Conservation (phyloP, 768 basidiomycete genomes). For the Fomitopsis serialis region DNA sequence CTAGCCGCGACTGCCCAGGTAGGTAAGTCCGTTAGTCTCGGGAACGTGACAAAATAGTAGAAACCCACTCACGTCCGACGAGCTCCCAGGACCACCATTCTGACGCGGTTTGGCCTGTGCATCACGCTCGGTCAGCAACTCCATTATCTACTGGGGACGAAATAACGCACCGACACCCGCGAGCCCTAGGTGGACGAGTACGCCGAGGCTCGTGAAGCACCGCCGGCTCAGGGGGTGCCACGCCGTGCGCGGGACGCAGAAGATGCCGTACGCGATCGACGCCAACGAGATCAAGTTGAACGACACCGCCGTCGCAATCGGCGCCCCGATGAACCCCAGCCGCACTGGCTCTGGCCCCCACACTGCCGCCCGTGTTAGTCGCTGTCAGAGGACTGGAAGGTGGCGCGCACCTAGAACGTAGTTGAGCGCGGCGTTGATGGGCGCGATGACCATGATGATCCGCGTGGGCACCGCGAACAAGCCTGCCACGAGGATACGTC, state of each 20-base stretch:
- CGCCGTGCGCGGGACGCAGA: constrained; percentile 62
- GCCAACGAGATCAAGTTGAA: constrained; percentile 76
- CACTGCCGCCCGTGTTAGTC: no score
- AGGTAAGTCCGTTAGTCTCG: no score
- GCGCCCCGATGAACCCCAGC: constrained; percentile 89
- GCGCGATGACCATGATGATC: constrained; percentile 78
- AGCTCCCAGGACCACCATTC: constrained; percentile 99
- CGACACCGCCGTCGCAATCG: constrained; percentile 81
- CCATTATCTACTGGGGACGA: not conserved
- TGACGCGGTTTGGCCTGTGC: constrained; percentile 65
- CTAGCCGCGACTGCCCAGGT: constrained; percentile 43
- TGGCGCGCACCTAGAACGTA: constrained; percentile 67
- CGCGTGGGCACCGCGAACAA: constrained; percentile 82
- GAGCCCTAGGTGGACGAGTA: constrained; percentile 70
- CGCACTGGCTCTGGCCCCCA: constrained; percentile 80
- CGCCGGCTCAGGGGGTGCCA: constrained; percentile 73
- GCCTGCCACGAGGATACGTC: constrained; percentile 32
- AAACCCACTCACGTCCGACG: constrained; percentile 40
- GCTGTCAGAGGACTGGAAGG: no score
- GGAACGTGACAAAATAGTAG: not conserved
- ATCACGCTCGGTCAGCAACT: not conserved
- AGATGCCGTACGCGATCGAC: constrained; percentile 59
- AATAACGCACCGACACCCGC: constrained; percentile 63
- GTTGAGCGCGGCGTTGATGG: constrained; percentile 79
- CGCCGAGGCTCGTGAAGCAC: constrained; percentile 61